phyloP scores from a whole-genome alignment of 2,329 filamentous ascomycete genomes.

The Colletotrichum lentis region DNA sequence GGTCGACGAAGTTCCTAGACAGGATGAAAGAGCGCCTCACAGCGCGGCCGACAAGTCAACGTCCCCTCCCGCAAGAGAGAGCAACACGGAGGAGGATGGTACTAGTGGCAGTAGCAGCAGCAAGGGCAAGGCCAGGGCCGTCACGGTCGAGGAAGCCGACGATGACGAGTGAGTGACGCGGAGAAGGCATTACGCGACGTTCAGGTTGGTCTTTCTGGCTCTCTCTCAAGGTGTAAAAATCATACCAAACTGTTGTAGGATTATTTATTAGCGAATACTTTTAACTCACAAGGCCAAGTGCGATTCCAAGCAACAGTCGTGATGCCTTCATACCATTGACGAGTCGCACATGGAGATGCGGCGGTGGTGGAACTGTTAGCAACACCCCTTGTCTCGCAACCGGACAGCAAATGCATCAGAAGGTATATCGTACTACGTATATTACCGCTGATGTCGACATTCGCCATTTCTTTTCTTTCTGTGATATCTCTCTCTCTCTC shows the following conservation, averaged over 20 bases:
- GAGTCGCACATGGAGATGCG: background rate
- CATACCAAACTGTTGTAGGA: constrained; percentile 35
- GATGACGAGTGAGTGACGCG: constrained; percentile 47
- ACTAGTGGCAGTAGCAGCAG: constrained; percentile 32
- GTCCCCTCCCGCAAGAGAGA: constrained; percentile 26
- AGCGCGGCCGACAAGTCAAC: constrained; percentile 17
- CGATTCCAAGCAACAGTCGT: background rate
- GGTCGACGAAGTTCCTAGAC: constrained; percentile 27
- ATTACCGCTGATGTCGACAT: background rate
- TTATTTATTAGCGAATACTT: constrained; percentile 28
- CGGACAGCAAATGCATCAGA: background rate
- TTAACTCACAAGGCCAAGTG: background rate
- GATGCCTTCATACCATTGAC: background rate
- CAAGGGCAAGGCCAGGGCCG: constrained; percentile 57
- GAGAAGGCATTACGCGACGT: constrained; percentile 30
- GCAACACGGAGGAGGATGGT: constrained; percentile 5
- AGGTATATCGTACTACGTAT: background rate
- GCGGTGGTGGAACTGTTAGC: too few relatives aligned
- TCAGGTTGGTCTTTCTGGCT: constrained; percentile 12
- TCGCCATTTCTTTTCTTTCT: background rate
- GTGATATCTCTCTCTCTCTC: background rate
- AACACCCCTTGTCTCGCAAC: background rate
- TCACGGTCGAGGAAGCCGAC: constrained; percentile 56
- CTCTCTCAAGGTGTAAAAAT: constrained; percentile 31
- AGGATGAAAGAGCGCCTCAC: constrained; percentile 21